These are phyloP conservation scores for Metschnikowia orientalis DNA, from an alignment of 805 yeast genomes.

Conservation along the genomic window DNA sequence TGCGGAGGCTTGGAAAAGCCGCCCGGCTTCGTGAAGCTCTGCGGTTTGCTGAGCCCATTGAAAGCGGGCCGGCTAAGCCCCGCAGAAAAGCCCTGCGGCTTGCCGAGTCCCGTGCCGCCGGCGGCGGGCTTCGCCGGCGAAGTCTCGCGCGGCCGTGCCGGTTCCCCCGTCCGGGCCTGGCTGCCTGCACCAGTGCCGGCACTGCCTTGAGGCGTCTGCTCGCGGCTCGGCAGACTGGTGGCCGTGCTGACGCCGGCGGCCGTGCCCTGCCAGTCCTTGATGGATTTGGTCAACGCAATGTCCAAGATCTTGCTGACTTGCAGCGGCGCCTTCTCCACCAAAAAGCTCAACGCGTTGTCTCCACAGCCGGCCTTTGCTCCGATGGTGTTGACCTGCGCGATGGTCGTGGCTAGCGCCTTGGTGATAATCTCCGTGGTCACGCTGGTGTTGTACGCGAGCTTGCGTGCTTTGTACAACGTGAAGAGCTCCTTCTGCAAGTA, in stretches of 20 bases:
- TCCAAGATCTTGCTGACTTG: conserved; percentile 75
- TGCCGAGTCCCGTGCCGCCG: conserved; percentile 11
- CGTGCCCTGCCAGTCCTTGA: conserved; percentile 40
- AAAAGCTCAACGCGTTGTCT: conserved; percentile 71
- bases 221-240: too few relatives aligned
- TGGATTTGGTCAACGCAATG: conserved; percentile 76
- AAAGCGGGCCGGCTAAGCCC: conserved; percentile 26
- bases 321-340: conserved; percentile 76
- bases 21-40: conserved; percentile 29
- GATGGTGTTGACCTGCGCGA: conserved; percentile 83
- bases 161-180: background rate
- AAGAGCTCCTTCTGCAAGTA: conserved; percentile 84
- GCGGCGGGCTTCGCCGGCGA: conserved; percentile 1
- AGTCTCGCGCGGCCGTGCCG: background rate
- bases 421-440: conserved; percentile 82
- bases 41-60: conserved; percentile 22
- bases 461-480: conserved; percentile 71
- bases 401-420: conserved; percentile 88
- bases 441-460: conserved; percentile 66
- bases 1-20: conserved; percentile 34
- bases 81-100: conserved; percentile 25
- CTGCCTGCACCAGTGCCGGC: too few relatives aligned
- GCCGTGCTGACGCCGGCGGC: conserved; percentile 18
- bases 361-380: conserved; percentile 81
- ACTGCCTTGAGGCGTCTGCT: conserved; percentile 17